Evolutionary conservation across 306 rosid genomes (phyloP).

Genomic region (Cotoneaster glaucophyllus): DNA sequence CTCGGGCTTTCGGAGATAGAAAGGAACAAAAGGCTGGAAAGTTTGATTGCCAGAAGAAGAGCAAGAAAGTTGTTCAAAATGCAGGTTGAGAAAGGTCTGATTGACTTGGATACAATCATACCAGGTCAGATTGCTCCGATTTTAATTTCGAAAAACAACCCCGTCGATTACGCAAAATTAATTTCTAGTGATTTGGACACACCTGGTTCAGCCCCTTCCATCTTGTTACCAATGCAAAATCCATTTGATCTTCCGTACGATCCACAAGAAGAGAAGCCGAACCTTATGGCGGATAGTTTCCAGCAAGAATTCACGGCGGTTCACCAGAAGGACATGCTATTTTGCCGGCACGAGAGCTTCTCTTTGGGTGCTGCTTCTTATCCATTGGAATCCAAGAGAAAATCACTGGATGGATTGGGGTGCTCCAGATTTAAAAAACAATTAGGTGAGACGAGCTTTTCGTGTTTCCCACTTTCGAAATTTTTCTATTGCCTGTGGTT

Average conservation of each 20-base stretch:
- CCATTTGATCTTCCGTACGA: constrained; percentile 78
- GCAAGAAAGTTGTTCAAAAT: constrained; percentile 33
- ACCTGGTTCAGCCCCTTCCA: constrained; percentile 87
- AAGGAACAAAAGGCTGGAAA: constrained; percentile 69
- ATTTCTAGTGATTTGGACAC: constrained; percentile 26
- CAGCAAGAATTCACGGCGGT: constrained; percentile 44
- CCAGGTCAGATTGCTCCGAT: constrained; percentile 46
- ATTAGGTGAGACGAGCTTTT: constrained; percentile 21
- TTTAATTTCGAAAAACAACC: constrained; percentile 14
- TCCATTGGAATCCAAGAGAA: constrained; percentile 25
- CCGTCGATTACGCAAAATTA: constrained; percentile 15
- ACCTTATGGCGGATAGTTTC: constrained; percentile 52
- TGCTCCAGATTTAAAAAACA: constrained; percentile 31
- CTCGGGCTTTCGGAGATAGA: constrained; percentile 81
- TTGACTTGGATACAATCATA: constrained; percentile 13
- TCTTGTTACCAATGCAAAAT: constrained; percentile 37
- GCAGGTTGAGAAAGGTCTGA: constrained; percentile 31
- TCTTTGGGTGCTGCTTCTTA: constrained; percentile 30
- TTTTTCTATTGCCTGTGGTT: background rate
- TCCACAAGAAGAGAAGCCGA: constrained; percentile 58
- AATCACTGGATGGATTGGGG: constrained; percentile 25
- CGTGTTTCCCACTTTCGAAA: background rate
- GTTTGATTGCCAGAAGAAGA: constrained; percentile 67
- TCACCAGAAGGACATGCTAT: constrained; percentile 38
- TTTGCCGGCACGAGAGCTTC: constrained; percentile 69